Evolutionary conservation across 441 rosid genomes (phyloP).

Genomic region (Cnidoscolus chayamansa): DNA sequence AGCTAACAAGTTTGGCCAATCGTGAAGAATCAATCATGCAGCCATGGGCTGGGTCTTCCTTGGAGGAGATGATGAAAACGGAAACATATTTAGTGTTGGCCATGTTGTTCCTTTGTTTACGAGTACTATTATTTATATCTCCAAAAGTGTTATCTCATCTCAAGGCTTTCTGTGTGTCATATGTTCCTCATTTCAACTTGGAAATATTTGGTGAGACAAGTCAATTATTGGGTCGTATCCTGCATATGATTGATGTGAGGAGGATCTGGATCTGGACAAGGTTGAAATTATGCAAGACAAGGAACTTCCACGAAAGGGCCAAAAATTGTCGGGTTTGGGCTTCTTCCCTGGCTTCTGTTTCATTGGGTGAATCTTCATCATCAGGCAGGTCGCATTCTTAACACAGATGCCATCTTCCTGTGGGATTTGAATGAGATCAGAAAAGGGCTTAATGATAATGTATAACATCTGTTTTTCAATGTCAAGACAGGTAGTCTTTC

Average conservation of each 20-base stretch:
- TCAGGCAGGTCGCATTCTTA: slow-evolving; percentile 44
- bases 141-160: slow-evolving; percentile 45
- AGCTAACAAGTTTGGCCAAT: slow-evolving; percentile 23
- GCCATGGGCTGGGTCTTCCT: slow-evolving; percentile 31
- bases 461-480: slow-evolving; percentile 16
- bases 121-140: slow-evolving; percentile 41
- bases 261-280: slow-evolving; percentile 71
- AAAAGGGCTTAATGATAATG: slow-evolving; percentile 25
- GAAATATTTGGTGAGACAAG: slow-evolving; percentile 79
- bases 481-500: slow-evolving; percentile 18
- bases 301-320: slow-evolving; percentile 73
- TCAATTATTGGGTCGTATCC: slow-evolving; percentile 56
- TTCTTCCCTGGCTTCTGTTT: slow-evolving; percentile 81
- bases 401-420: slow-evolving; percentile 7
- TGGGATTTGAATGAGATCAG: slow-evolving; percentile 11
- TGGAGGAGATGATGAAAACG: slow-evolving; percentile 39
- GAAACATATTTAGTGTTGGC: slow-evolving; percentile 63
- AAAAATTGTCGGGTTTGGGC: slow-evolving; percentile 78
- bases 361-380: slow-evolving; percentile 63
- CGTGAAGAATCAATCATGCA: slow-evolving; percentile 30
- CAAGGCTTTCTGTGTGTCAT: slow-evolving; percentile 54
- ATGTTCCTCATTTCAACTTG: slow-evolving; percentile 63
- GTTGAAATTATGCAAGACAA: slow-evolving; percentile 56
- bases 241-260: slow-evolving; percentile 74
- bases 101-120: slow-evolving; percentile 46